These are phyloP conservation scores for Skeletonema grethae DNA, from an alignment of 108 stramenopile species.

Conservation along the genomic window DNA sequence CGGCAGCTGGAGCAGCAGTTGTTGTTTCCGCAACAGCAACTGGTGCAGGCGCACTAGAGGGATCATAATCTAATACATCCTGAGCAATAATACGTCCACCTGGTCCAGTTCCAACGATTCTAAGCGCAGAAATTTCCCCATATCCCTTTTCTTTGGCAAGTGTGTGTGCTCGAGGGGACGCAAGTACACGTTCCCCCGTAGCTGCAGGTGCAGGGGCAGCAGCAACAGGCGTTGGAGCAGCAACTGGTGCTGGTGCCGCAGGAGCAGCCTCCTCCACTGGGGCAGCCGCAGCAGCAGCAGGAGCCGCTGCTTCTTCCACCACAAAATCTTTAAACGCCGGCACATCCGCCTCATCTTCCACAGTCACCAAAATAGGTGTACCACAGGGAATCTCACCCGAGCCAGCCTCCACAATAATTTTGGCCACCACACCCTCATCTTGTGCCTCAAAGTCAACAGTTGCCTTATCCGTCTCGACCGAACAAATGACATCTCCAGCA, in stretches of 20 bases:
- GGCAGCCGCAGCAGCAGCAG: conserved; percentile 42
- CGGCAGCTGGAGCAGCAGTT: conserved; percentile 28
- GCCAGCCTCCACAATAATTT: conserved; percentile 83
- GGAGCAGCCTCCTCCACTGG: conserved; percentile 40
- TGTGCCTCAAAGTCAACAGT: conserved; percentile 97
- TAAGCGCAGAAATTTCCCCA: conserved; percentile 65
- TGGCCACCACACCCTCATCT: conserved; percentile 96
- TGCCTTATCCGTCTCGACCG: conserved; percentile 98
- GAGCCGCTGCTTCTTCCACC: conserved; percentile 44
- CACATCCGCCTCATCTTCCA: conserved; percentile 85
- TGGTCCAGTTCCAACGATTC: conserved; percentile 89
- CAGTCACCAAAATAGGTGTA: conserved; percentile 89
- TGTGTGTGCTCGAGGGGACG: conserved; percentile 90
- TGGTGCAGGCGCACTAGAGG: conserved; percentile 52
- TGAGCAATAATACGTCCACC: conserved; percentile 93
- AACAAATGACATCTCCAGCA: conserved; percentile 93
- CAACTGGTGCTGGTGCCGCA: conserved; percentile 47
- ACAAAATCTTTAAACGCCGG: conserved; percentile 92
- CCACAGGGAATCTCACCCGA: conserved; percentile 86
- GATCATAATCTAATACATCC: conserved; percentile 88
- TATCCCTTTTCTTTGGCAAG: conserved; percentile 86
- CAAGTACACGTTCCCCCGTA: conserved; percentile 78
- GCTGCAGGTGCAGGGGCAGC: conserved; percentile 33
- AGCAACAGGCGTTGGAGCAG: conserved; percentile 49
- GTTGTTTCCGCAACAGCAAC: conserved; percentile 13